Percentiles rank a stretch among this genome's conserved stretches.
phyloP scores from a whole-genome alignment of 73 alveolate species.

The Paramecium primaurelia region DNA sequence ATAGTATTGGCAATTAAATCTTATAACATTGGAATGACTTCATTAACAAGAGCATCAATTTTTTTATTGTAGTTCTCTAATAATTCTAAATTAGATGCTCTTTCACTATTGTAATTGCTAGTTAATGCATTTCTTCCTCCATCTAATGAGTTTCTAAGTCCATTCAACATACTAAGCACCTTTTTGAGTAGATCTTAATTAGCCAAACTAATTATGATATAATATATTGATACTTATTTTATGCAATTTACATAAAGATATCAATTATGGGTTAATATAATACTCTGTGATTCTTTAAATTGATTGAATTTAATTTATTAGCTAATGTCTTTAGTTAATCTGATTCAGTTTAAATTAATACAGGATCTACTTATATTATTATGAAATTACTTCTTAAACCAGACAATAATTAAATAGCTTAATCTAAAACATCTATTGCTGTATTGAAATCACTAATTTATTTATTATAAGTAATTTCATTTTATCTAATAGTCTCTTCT shows the following conservation, averaged over 20 bases:
- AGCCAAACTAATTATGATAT: not conserved
- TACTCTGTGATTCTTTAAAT: not conserved
- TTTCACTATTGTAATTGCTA: constrained; percentile 28
- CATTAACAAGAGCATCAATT: not conserved
- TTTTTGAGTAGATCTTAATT: constrained; percentile 12
- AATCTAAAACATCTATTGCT: constrained; percentile 34
- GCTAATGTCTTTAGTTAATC: not conserved
- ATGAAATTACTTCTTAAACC: not conserved
- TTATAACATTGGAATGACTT: not conserved
- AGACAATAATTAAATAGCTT: not conserved
- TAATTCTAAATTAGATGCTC: not conserved
- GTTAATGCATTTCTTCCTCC: constrained; percentile 44
- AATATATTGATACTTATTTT: not conserved
- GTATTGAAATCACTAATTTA: constrained; percentile 7
- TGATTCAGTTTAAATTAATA: not conserved
- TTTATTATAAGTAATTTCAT: constrained; percentile 17
- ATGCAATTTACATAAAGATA: not conserved
- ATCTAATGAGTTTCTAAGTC: constrained; percentile 17
- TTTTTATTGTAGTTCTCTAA: not conserved
- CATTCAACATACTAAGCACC: not conserved
- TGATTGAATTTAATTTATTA: not conserved
- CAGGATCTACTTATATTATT: not conserved
- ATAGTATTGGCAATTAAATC: not conserved
- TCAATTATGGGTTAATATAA: not conserved
- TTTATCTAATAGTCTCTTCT: constrained; percentile 14